Conservation (phyloP, 106 monocot genomes). For the Cymbidium sinense region DNA sequence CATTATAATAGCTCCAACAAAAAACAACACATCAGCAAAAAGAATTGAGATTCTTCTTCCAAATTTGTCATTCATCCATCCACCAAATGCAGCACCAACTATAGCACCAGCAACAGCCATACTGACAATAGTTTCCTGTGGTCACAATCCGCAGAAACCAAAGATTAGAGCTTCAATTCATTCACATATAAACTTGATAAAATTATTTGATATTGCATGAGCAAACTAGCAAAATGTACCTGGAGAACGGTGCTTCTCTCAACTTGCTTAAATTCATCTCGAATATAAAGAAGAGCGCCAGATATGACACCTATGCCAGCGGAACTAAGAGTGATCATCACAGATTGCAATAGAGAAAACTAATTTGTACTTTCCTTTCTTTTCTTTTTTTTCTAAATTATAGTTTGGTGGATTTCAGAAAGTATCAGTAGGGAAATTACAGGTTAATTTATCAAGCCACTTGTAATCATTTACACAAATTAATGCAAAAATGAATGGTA, state of each 20-base stretch:
- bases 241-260: slow-evolving; percentile 53
- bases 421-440: background rate
- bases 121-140: slow-evolving; percentile 95
- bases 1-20: slow-evolving; percentile 75
- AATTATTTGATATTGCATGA: background rate
- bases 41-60: slow-evolving; percentile 62
- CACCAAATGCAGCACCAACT: slow-evolving; percentile 55
- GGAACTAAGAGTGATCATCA: background rate
- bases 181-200: background rate
- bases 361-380: background rate
- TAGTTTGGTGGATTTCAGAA: background rate
- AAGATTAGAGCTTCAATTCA: background rate
- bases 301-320: slow-evolving; percentile 64
- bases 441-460: background rate
- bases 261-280: slow-evolving; percentile 64
- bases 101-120: slow-evolving; percentile 97
- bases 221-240: slow-evolving; percentile 16
- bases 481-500: background rate
- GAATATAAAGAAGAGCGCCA: slow-evolving; percentile 78
- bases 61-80: slow-evolving; percentile 83
- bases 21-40: slow-evolving; percentile 72
- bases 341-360: background rate
- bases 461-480: background rate
- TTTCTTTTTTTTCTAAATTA: background rate
- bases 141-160: background rate